Percentiles rank a stretch among this genome's conserved stretches.
phyloP scores from a whole-genome alignment of 1,284 basidiomycete genomes.

The Athelia sp. region DNA sequence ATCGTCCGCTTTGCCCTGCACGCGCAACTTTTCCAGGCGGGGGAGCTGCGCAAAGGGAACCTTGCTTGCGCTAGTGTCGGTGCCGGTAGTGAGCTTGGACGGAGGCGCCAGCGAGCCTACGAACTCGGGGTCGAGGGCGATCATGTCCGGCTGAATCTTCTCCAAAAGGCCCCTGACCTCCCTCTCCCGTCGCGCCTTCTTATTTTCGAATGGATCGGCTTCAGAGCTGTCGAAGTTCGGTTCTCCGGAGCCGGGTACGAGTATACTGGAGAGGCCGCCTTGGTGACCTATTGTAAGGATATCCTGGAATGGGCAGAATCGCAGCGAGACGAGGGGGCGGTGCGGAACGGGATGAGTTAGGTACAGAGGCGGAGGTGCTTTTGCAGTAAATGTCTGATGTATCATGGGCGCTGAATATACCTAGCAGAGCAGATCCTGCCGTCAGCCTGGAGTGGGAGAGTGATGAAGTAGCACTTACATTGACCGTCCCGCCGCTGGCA shows the following conservation, averaged over 20 bases:
- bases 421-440: conserved; percentile 27
- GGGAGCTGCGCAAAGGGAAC: conserved; percentile 69
- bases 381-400: conserved; percentile 44
- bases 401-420: conserved; percentile 68
- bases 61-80: conserved; percentile 36
- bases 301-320: conserved; percentile 93
- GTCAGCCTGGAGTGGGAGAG: conserved; percentile 5
- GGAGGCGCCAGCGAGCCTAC: conserved; percentile 69
- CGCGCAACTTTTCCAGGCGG: conserved; percentile 67
- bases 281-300: conserved; percentile 75
- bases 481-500: conserved; percentile 76
- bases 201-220: conserved; percentile 92
- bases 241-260: conserved; percentile 92
- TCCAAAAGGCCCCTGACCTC: conserved; percentile 91
- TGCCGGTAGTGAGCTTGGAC: conserved; percentile 50
- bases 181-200: conserved; percentile 78
- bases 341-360: conserved; percentile 77
- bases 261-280: conserved; percentile 76
- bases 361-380: conserved; percentile 72
- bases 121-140: conserved; percentile 85
- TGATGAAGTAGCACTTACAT: conserved; percentile 46
- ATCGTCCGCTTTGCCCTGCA: conserved; percentile 70
- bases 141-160: conserved; percentile 95
- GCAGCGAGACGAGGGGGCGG: conserved; percentile 60
- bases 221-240: conserved; percentile 93